Percentiles rank a stretch among this genome's conserved stretches.
phyloP scores from a whole-genome alignment of 2,329 filamentous ascomycete genomes.

The Pleomassaria siparia region DNA sequence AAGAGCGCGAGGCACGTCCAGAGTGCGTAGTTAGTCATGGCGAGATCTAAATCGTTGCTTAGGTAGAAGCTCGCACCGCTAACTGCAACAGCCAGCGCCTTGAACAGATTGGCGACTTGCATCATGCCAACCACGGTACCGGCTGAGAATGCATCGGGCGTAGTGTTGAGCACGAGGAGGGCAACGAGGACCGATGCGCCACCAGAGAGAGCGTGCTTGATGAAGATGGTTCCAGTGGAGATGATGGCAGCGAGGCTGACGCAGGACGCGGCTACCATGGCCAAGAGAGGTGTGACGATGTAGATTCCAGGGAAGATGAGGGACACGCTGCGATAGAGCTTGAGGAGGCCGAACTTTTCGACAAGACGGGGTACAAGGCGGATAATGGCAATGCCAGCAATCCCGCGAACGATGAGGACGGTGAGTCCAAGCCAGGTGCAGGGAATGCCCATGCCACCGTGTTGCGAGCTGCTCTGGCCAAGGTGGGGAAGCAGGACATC shows the following conservation, averaged over 20 bases:
- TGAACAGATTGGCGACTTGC: constrained; percentile 50
- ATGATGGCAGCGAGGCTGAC: constrained; percentile 37
- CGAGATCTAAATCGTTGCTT: constrained; percentile 47
- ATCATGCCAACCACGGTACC: constrained; percentile 53
- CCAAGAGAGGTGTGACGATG: constrained; percentile 43
- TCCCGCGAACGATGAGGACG: constrained; percentile 45
- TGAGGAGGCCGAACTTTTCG: constrained; percentile 44
- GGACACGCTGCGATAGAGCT: constrained; percentile 46
- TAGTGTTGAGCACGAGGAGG: constrained; percentile 51
- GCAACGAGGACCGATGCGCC: constrained; percentile 47
- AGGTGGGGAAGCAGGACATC: constrained; percentile 52
- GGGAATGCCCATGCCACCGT: constrained; percentile 50
- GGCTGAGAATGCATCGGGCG: constrained; percentile 50
- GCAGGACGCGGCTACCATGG: constrained; percentile 38
- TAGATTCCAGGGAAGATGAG: constrained; percentile 46
- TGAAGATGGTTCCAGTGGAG: constrained; percentile 44
- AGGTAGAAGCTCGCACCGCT: constrained; percentile 50
- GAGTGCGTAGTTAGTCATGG: constrained; percentile 47
- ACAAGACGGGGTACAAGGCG: constrained; percentile 41
- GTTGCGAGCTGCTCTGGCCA: constrained; percentile 47
- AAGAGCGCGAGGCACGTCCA: constrained; percentile 48
- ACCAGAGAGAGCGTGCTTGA: constrained; percentile 47
- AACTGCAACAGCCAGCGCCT: constrained; percentile 50
- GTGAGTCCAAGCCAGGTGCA: constrained; percentile 48
- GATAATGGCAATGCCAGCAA: constrained; percentile 45